Evolutionary conservation across 225 moss, liverwort and hornwort genomes (phyloP), one percentile per base, ranked within the genome.

Genomic region (Physcomitrium patens): DNA sequence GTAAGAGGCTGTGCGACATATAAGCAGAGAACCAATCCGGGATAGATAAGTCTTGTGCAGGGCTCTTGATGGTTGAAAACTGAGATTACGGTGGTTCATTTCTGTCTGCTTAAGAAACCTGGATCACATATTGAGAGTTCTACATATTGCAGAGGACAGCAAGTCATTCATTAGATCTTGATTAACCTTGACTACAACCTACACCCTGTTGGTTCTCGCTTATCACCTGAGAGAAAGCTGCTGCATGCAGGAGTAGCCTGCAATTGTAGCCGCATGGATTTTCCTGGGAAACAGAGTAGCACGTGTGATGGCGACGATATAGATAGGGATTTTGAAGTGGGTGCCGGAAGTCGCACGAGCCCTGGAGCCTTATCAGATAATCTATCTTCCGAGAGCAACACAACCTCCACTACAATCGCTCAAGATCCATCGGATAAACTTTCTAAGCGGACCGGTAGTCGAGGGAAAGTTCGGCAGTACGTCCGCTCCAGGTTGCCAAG

Each of bases 381-480:
- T 22, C 75, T 86, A 42, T 86, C 86, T 12, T 86, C 86, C 20
- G 86, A 83, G 65, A 86, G 83, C 68, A 86, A 86, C 80, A 86
- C 83, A 0, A 83, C 83, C 1, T 78, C 80, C 4, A 58, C 84
- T 12, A 82, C 81, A 8, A 82, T 82, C 67, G 60, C 64, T 17
- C 83, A 83, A 54, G 82, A 82, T 43, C 58, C 63, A 1, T 79
- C 79, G 1, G 83, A 83, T 67, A 64, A 70, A 8, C 77, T 73
- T 1, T 28, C 73, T 3, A 63, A 56, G 49, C 42, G 22, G 56
- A 62, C 10, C 47, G 75, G 63, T 23, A 77, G 18, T 20, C 80
- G 83, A 10, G 89, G 89, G 22, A 89, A 89, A 71, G 89, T 91
- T 6, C 86, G 91, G 27, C 91, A 91, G 54, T 91, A 91, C 55